Evolutionary conservation across 2,329 filamentous ascomycete species (phyloP), one percentile per base, ranked within the genome.

Genomic region (Trichoderma citrinoviride): DNA sequence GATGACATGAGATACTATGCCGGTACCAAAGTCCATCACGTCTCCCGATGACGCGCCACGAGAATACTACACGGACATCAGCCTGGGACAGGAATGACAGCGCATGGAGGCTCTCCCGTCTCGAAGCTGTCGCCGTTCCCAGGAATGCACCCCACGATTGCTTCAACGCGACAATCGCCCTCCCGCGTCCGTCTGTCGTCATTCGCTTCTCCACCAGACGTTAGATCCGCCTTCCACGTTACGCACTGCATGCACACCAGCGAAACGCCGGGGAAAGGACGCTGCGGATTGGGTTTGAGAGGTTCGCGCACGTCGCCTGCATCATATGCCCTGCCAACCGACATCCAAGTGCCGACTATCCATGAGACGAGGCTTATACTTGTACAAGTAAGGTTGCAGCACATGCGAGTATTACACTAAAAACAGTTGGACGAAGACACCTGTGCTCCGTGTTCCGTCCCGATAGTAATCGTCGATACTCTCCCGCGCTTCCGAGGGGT

Each of bases 81-180:
- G 46, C 37, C 43, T 19, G 46, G 46, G n/a, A 21, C 33, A 61
- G 57, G 57, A 61, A 61, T 61, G 43, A n/a, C 19, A 25, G 7
- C 53, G 25, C 21, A 3, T 19, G 15, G 43, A 49, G 7, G 37
- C 52, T 40, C 21, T 25, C 7, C 3, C 7, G 40, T 12, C 33
- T 37, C 12, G 33, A 14, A 37, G 17, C 40, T 19, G 53, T 17
- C 19, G 56, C 56, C 57, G 19, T 21, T 15, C 33, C 57, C 1
- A 61, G 57, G 57, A 61, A 61, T 61, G 57, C 41, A 33, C 40
- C 40, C 40, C 40, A 49, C 46, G 57, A 61, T 61, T 37, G 57
- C 57, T 61, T 50, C 46, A 50, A 29, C 33, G 57, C 27, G 46
- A 50, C 46, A 19, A 61, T 50, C 33, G 21, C 41, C 21, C 25